A percentile compares a stretch with the other conserved stretches of the same genome.
Conservation (phyloP, 2,329 filamentous ascomycete species). For the Ophiostoma novo-ulmi region DNA sequence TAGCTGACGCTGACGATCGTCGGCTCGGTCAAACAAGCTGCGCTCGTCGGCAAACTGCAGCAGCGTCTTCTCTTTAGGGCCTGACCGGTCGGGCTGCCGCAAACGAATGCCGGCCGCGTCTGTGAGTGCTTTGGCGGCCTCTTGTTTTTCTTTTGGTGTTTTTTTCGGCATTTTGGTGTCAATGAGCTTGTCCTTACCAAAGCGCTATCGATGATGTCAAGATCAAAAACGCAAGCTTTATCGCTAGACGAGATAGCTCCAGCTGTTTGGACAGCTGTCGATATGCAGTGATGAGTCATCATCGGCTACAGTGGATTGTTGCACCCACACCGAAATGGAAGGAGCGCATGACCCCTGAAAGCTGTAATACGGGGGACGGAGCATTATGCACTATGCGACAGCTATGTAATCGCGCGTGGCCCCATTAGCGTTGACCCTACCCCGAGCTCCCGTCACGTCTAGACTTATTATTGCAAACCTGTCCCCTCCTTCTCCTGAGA, state of each 20-base stretch:
- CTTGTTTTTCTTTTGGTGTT: constrained; percentile 15
- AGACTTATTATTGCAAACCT: not conserved
- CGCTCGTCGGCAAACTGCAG: constrained; percentile 65
- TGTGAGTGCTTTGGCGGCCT: constrained; percentile 47
- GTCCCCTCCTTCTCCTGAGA: not conserved
- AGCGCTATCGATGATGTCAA: not conserved
- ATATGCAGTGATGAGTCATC: constrained; percentile 3
- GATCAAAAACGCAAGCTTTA: not conserved
- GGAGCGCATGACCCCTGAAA: constrained; percentile 16
- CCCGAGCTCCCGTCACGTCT: not conserved
- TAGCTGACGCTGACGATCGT: constrained; percentile 38
- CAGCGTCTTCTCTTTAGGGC: constrained; percentile 60
- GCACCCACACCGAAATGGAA: constrained; percentile 18
- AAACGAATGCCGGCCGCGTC: constrained; percentile 54
- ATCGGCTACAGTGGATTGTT: not conserved
- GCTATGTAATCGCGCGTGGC: constrained; percentile 16
- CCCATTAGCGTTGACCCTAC: not conserved
- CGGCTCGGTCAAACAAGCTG: constrained; percentile 51
- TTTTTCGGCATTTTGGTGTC: constrained; percentile 20
- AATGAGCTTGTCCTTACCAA: not conserved
- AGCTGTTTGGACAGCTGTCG: constrained; percentile 5
- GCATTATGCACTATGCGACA: constrained; percentile 10
- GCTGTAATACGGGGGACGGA: constrained; percentile 4
- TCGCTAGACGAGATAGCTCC: not conserved
- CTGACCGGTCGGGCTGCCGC: constrained; percentile 63